These are phyloP conservation scores for Phoma sp. DNA, from an alignment of 2,329 filamentous ascomycete genomes.

Conservation along the genomic window DNA sequence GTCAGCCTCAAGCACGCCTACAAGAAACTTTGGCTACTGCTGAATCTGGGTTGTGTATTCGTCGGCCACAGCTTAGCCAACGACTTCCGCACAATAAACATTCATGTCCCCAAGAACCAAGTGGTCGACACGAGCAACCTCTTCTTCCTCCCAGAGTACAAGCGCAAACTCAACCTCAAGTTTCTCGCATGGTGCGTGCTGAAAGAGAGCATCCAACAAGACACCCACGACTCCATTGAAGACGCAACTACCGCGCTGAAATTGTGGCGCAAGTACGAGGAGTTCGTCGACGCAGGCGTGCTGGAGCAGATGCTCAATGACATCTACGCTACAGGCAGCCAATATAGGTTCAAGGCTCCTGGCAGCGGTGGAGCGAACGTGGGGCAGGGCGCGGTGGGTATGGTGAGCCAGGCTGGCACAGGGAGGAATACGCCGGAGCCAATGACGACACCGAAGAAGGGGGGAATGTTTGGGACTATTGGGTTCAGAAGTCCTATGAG, in stretches of 20 bases:
- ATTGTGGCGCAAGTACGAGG: slow-evolving; percentile 87
- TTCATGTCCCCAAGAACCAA: slow-evolving; percentile 88
- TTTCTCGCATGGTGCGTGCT: slow-evolving; percentile 89
- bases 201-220: slow-evolving; percentile 91
- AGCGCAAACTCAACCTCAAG: slow-evolving; percentile 87
- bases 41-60: slow-evolving; percentile 94
- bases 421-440: slow-evolving; percentile 65
- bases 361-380: slow-evolving; percentile 31
- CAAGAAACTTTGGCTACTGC: slow-evolving; percentile 96
- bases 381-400: slow-evolving; percentile 16
- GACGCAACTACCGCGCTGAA: slow-evolving; percentile 91
- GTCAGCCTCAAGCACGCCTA: slow-evolving; percentile 90
- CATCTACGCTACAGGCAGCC: slow-evolving; percentile 73
- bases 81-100: slow-evolving; percentile 98
- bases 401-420: slow-evolving; percentile 1
- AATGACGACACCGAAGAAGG: slow-evolving; percentile 60
- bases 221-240: slow-evolving; percentile 93
- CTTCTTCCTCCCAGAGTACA: slow-evolving; percentile 81
- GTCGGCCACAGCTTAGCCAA: slow-evolving; percentile 92
- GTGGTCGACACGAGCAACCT: slow-evolving; percentile 94
- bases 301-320: slow-evolving; percentile 84
- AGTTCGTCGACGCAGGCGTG: slow-evolving; percentile 86
- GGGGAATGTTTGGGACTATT: slow-evolving; percentile 45
- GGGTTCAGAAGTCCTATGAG: slow-evolving; percentile 48
- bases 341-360: slow-evolving; percentile 55